Conservation (phyloP, 352 stramenopile species). For the Phytophthora pseudosyringae region DNA sequence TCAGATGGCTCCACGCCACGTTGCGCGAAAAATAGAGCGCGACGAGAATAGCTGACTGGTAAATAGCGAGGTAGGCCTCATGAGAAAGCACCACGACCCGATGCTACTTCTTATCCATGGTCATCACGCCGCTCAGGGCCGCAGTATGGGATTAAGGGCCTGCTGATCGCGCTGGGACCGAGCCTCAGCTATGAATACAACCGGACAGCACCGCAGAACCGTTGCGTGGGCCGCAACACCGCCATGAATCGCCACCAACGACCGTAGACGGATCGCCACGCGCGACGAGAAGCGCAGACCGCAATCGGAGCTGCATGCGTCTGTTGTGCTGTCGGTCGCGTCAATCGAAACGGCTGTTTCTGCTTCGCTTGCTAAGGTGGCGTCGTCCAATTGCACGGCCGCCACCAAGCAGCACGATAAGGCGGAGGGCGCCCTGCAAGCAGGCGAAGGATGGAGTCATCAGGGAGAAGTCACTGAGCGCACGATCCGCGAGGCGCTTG, state of each 20-base stretch:
- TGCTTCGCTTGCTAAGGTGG: slow-evolving; percentile 22
- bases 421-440: neutral
- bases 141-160: no score
- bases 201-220: neutral
- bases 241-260: neutral
- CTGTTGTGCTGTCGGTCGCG: neutral
- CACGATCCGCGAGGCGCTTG: neutral
- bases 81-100: no score
- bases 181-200: no score
- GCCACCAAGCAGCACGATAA: neutral
- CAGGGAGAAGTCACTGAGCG: neutral
- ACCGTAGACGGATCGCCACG: slow-evolving; percentile 6
- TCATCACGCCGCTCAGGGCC: neutral
- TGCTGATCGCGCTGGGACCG: no score
- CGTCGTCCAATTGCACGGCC: slow-evolving; percentile 20
- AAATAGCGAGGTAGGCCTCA: neutral
- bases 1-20: neutral
- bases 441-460: neutral
- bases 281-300: slow-evolving; percentile 1
- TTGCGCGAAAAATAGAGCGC: slow-evolving; percentile 21
- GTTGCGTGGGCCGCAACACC: slow-evolving; percentile 1
- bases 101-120: neutral
- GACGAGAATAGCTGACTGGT: slow-evolving; percentile 8
- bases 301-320: no score
- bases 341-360: slow-evolving; percentile 32